phyloP scores from a whole-genome alignment of 441 rosid species.

The Erysimum pusillum region DNA sequence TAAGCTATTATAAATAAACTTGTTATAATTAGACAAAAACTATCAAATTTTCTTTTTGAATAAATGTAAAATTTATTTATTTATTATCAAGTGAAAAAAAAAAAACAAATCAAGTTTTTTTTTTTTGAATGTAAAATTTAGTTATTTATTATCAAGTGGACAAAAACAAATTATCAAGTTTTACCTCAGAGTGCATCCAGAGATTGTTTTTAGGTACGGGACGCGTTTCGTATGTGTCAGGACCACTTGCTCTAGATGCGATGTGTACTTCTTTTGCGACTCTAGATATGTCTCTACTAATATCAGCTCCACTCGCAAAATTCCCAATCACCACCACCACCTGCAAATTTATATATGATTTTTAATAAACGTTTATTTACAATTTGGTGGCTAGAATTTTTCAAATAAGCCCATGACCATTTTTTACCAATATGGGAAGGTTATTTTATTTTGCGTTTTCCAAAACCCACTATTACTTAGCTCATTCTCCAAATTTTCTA shows the following conservation, averaged over 20 bases:
- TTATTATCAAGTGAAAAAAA: neutral
- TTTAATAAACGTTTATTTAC: neutral
- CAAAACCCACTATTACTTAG: neutral
- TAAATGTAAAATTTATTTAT: too few species aligned
- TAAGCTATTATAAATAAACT: neutral
- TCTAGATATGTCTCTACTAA: constrained; percentile 12
- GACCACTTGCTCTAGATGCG: constrained; percentile 1
- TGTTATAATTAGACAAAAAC: neutral
- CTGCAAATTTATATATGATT: neutral
- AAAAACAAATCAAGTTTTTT: too few species aligned
- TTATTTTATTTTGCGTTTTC: neutral
- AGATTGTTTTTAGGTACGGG: constrained; percentile 3
- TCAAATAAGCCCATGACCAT: neutral
- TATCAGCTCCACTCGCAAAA: constrained; percentile 10
- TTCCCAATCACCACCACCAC: constrained; percentile 12
- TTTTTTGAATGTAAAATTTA: too few species aligned
- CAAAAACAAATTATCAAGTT: neutral
- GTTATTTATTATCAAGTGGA: neutral
- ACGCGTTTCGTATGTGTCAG: neutral
- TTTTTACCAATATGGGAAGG: too few species aligned
- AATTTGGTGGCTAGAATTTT: neutral
- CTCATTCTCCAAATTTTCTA: too few species aligned
- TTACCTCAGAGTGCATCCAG: constrained; percentile 15
- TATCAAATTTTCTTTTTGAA: too few species aligned
- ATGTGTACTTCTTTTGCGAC: constrained; percentile 17